Percentiles rank a stretch among this genome's conserved stretches.
Conservation (phyloP, 2,329 filamentous ascomycete species). For the Calonectria fujianensis region DNA sequence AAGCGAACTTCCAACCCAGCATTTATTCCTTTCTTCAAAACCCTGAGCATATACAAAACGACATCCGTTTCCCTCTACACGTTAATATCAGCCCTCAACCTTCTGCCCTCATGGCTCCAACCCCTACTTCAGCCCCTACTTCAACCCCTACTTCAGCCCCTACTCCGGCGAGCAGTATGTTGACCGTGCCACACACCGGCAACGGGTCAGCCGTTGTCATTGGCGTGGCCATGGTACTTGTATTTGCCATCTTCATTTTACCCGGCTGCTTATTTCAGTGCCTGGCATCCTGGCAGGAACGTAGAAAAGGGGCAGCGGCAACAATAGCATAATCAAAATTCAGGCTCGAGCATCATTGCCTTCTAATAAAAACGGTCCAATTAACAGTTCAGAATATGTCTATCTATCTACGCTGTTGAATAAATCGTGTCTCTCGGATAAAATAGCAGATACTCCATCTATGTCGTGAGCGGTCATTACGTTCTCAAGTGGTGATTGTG, state of each 20-base stretch:
- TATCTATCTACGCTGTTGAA: background rate
- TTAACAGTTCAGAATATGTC: background rate
- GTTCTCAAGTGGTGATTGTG: slow-evolving; percentile 39
- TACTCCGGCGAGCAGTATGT: background rate
- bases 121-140: background rate
- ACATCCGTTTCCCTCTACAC: background rate
- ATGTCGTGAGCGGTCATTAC: slow-evolving; percentile 10
- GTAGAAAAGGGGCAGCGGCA: background rate
- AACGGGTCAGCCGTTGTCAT: slow-evolving; percentile 29
- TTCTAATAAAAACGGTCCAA: background rate
- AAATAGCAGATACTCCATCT: slow-evolving; percentile 10
- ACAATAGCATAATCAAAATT: background rate
- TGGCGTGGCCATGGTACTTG: background rate
- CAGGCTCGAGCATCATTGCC: background rate
- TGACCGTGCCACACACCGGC: background rate
- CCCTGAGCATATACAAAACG: too few species aligned
- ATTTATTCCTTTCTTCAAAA: background rate
- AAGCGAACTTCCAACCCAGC: background rate
- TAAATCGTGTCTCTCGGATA: background rate
- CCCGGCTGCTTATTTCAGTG: slow-evolving; percentile 39
- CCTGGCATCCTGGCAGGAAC: slow-evolving; percentile 34
- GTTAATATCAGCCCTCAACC: background rate
- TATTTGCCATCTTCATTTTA: slow-evolving; percentile 39
- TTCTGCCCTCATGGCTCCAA: background rate
- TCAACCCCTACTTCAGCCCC: background rate